Conservation (phyloP, 2,329 filamentous ascomycete genomes). For the Aspergillus niger region DNA sequence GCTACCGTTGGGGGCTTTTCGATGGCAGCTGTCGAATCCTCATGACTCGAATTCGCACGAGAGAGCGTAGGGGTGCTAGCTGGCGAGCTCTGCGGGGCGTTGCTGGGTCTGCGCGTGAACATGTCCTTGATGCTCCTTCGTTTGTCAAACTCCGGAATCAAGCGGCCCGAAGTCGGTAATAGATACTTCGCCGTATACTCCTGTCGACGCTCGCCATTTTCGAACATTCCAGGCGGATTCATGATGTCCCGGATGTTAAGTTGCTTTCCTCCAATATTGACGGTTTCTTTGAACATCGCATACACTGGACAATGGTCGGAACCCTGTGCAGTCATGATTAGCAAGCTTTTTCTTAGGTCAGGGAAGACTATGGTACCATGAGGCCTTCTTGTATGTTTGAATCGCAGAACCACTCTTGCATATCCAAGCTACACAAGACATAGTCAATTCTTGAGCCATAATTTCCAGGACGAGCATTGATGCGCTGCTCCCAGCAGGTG, state of each 20-base stretch:
- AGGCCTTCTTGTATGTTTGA: conserved; percentile 91
- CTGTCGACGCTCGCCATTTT: conserved; percentile 63
- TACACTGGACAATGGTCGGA: conserved; percentile 97
- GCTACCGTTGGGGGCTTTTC: not conserved
- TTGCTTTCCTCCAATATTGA: conserved; percentile 54
- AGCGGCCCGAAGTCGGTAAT: conserved; percentile 73
- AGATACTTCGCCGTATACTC: conserved; percentile 68
- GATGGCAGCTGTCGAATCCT: not conserved
- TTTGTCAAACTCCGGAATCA: conserved; percentile 85
- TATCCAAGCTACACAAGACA: conserved; percentile 75
- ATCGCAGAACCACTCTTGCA: conserved; percentile 76
- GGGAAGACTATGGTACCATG: conserved; percentile 54
- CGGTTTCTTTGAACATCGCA: conserved; percentile 67
- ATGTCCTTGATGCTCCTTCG: conserved; percentile 88
- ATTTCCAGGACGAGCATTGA: conserved; percentile 94
- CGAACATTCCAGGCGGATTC: conserved; percentile 74
- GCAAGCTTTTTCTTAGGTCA: conserved; percentile 1
- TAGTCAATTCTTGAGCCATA: conserved; percentile 94
- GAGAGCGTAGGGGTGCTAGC: not conserved
- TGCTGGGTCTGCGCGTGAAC: conserved; percentile 67
- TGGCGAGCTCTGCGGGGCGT: conserved; percentile 18
- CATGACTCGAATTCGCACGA: not conserved
- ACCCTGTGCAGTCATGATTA: conserved; percentile 53
- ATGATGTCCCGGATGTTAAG: conserved; percentile 69
- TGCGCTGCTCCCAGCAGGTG: conserved; percentile 94